phyloP scores from a whole-genome alignment of 2,329 filamentous ascomycete species.

The Aspergillus sp. region DNA sequence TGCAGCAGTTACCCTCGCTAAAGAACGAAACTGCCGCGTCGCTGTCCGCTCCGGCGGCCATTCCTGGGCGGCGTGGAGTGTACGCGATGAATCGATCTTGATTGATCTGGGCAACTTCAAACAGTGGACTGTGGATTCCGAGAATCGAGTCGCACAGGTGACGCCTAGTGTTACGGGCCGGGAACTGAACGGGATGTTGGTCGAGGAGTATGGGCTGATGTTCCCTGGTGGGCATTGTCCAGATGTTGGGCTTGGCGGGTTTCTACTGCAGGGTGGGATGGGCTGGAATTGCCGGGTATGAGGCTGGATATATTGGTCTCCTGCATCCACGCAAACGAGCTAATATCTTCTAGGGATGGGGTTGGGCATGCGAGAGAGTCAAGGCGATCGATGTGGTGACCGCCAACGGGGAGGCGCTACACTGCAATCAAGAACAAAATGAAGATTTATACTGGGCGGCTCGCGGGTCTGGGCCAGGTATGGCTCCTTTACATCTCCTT shows the following conservation, averaged over 20 bases:
- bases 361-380: conserved; percentile 57
- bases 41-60: conserved; percentile 57
- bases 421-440: conserved; percentile 42
- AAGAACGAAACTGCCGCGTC: conserved; percentile 40
- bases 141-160: conserved; percentile 44
- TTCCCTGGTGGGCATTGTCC: conserved; percentile 62
- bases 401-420: conserved; percentile 43
- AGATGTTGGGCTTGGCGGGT: conserved; percentile 61
- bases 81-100: conserved; percentile 53
- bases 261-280: conserved; percentile 50
- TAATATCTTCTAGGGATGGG: conserved; percentile 52
- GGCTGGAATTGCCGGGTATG: conserved; percentile 61
- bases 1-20: conserved; percentile 46
- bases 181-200: conserved; percentile 29
- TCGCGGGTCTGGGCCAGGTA: conserved; percentile 53
- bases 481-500: not conserved
- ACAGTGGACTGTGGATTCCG: conserved; percentile 46
- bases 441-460: conserved; percentile 56
- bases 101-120: conserved; percentile 49
- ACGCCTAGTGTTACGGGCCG: conserved; percentile 55
- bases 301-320: no score
- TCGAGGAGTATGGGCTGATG: conserved; percentile 44
- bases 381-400: conserved; percentile 55
- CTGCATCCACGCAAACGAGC: no score
- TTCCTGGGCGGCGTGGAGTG: conserved; percentile 55